A percentile compares a stretch with the other conserved stretches of the same genome.
These are phyloP conservation scores for Cercospora sp. DNA, from an alignment of 2,329 filamentous ascomycete genomes.

Conservation along the genomic window DNA sequence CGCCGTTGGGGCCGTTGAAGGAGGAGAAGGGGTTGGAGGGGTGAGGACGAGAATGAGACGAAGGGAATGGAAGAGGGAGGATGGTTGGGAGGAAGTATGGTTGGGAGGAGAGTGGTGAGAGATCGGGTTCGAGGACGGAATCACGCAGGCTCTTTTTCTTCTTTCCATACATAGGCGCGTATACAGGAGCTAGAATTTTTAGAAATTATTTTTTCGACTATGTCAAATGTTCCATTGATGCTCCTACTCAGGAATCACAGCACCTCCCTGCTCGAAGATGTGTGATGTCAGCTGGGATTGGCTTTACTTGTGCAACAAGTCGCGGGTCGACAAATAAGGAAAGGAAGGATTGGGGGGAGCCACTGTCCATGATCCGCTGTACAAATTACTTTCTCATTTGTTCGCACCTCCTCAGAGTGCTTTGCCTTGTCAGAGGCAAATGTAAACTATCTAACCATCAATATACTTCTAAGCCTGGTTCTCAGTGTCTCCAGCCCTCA, in stretches of 20 bases:
- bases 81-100: neutral
- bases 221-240: neutral
- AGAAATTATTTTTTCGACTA: neutral
- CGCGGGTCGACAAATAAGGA: neutral
- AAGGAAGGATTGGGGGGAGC: neutral
- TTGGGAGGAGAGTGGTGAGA: no score
- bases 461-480: neutral
- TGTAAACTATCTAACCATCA: neutral
- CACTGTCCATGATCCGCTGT: neutral
- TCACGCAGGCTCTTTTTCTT: neutral
- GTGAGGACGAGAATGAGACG: neutral
- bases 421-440: neutral
- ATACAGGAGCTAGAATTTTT: neutral
- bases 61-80: neutral
- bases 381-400: neutral
- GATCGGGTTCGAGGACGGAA: neutral
- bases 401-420: neutral
- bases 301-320: neutral
- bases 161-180: no score
- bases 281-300: neutral
- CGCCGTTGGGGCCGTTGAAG: slow-evolving; percentile 4
- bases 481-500: neutral
- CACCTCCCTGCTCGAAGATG: no score
- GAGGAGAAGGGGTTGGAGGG: slow-evolving; percentile 5
- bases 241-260: neutral